These are phyloP conservation scores for Annona cherimola DNA, from an alignment of 164 flowering plant species.

Conservation along the genomic window DNA sequence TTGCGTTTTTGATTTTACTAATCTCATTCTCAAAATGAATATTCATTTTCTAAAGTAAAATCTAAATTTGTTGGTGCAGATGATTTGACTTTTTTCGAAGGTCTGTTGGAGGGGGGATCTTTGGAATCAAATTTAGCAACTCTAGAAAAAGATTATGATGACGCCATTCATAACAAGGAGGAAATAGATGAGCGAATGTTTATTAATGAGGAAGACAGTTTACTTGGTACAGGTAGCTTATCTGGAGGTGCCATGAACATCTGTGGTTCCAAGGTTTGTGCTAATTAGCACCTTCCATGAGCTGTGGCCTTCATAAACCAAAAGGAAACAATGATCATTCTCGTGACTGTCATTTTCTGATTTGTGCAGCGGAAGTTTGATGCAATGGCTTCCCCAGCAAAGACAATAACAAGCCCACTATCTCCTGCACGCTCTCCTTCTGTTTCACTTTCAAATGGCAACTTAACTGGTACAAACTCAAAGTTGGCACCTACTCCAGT, in stretches of 20 bases:
- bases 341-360: background rate
- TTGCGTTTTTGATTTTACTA: background rate
- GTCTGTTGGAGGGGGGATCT: slow-evolving; percentile 64
- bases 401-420: slow-evolving; percentile 61
- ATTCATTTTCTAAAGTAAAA: background rate
- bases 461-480: slow-evolving; percentile 27
- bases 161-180: slow-evolving; percentile 55
- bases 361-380: slow-evolving; percentile 65
- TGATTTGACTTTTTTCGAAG: slow-evolving; percentile 76
- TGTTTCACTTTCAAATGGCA: slow-evolving; percentile 43
- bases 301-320: background rate
- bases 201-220: slow-evolving; percentile 71
- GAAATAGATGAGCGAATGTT: slow-evolving; percentile 89
- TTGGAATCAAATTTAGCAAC: slow-evolving; percentile 45
- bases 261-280: slow-evolving; percentile 58
- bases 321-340: background rate
- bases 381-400: slow-evolving; percentile 60
- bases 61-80: slow-evolving; percentile 41
- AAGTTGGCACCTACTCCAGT: slow-evolving; percentile 81
- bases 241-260: slow-evolving; percentile 66
- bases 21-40: background rate
- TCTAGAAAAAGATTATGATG: slow-evolving; percentile 77
- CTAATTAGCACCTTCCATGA: background rate
- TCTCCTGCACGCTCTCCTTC: slow-evolving; percentile 72
- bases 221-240: slow-evolving; percentile 75